These are phyloP conservation scores for Dictyophora rubrovolvata DNA, from an alignment of 768 basidiomycete species.

Conservation along the genomic window DNA sequence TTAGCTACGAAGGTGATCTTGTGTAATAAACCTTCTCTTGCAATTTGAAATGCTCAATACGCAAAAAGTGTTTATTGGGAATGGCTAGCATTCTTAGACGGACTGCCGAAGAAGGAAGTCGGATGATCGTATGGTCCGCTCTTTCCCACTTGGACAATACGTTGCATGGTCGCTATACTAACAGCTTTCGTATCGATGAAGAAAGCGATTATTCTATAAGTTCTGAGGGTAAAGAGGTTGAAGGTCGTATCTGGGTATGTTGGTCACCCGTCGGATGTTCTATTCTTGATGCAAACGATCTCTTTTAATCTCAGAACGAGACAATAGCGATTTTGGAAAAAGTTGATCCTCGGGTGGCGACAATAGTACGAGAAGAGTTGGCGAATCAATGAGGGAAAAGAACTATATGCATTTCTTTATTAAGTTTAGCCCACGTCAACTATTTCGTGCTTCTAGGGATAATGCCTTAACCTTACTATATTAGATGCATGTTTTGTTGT, in stretches of 20 bases:
- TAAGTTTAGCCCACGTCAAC: no score
- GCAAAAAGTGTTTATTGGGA: neutral
- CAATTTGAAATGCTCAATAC: neutral
- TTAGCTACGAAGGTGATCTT: neutral
- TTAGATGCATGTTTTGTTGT: no score
- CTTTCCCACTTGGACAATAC: neutral
- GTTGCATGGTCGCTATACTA: neutral
- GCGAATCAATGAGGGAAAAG: neutral
- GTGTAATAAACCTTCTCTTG: neutral
- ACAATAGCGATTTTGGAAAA: neutral
- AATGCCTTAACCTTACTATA: no score
- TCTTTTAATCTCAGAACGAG: neutral
- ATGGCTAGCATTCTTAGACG: neutral
- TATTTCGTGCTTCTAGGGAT: no score
- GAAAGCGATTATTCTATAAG: slow-evolving; percentile 26
- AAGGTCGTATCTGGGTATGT: slow-evolving; percentile 7
- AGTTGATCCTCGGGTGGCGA: neutral
- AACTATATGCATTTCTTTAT: no score
- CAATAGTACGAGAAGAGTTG: neutral
- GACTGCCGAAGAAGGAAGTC: slow-evolving; percentile 2
- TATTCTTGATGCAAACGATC: neutral
- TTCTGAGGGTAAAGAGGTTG: slow-evolving; percentile 27
- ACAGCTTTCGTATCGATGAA: neutral
- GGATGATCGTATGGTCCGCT: slow-evolving; percentile 4
- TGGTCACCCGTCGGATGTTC: neutral